phyloP scores from a whole-genome alignment of 2,329 filamentous ascomycete species.

The Cryphonectria carpinicola region DNA sequence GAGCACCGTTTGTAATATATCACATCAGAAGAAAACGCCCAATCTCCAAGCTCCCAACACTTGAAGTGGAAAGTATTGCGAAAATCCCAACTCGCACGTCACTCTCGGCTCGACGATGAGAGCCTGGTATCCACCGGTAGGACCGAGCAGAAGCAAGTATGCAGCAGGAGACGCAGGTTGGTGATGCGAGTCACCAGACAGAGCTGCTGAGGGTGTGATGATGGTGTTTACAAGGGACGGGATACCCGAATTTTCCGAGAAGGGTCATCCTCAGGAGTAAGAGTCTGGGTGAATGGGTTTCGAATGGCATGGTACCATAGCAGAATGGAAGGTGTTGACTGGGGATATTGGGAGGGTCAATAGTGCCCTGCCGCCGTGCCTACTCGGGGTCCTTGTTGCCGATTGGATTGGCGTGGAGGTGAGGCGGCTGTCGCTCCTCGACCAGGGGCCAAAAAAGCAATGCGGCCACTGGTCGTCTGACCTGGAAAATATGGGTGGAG shows the following conservation, averaged over 20 bases:
- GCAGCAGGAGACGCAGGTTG: not conserved
- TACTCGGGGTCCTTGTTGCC: not conserved
- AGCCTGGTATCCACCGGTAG: not conserved
- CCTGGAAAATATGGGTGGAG: not conserved
- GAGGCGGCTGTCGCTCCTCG: conserved; percentile 11
- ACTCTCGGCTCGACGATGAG: not conserved
- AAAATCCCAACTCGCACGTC: not conserved
- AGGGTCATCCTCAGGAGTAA: not conserved
- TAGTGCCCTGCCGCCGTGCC: not conserved
- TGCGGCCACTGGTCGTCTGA: conserved; percentile 1
- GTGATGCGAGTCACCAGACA: not conserved
- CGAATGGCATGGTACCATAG: not conserved
- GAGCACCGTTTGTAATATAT: not conserved
- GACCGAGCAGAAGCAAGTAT: conserved; percentile 1
- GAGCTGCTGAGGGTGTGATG: not conserved
- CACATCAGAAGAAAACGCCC: not conserved
- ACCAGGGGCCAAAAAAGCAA: not conserved
- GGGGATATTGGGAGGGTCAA: not conserved
- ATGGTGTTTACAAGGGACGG: not conserved
- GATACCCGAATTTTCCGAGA: not conserved
- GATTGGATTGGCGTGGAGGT: conserved; percentile 22
- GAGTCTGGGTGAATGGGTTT: not conserved
- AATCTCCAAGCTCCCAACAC: not conserved
- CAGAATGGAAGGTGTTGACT: not conserved
- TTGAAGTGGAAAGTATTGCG: not conserved